Base-by-base conservation (phyloP, 2,329 filamentous ascomycete genomes). In the Diaporthe citrichinensis region DNA sequence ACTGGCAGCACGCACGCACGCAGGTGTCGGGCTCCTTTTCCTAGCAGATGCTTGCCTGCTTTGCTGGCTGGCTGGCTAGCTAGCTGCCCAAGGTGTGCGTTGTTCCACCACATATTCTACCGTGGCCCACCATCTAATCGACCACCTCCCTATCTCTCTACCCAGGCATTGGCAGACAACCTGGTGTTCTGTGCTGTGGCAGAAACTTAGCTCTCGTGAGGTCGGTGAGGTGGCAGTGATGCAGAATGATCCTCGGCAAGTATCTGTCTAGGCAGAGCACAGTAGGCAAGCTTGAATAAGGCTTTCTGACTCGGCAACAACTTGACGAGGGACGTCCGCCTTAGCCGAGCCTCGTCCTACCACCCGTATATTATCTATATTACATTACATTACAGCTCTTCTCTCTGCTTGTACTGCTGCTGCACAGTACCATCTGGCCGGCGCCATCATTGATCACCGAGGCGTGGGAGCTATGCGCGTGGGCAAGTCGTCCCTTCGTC, bases 291-390 rank as follows among this genome's bases (percentile, higher is more conserved):
- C 44, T 25, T 36, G 65, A 10, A 28, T 28, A 51, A 67, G 46
- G 46, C 46, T 28, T 68, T 53, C 46, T 68, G 46, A 53, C 65
- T 68, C 65, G 65, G 46, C 65, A 68, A 28, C 14, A 53, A 10
- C 28, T 53, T 34, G 61, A 67, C 65, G 46, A 68, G 65, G 46
- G 31, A 17, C 31, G 65, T 68, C 65, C 65, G 65, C 39, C 46
- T 39, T 68, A 53, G 65, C 65, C 46, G 46, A 68, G 65, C 65
- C 46, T 68, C 46, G 65, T 68, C 46, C 46, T 53, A 68, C 65
- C 65, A 25, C 14, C 31, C 46, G 65, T 28, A 68, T 53, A 53
- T 68, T 53, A 39, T 36, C 31, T 53, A 39, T 23, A 31, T 46
- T 65, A 44, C 46, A 68, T 53, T 68, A 53, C 65, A 53, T 68